Evolutionary conservation across 345 rosid species (phyloP).

Genomic region (Euphorbia tirucalli): DNA sequence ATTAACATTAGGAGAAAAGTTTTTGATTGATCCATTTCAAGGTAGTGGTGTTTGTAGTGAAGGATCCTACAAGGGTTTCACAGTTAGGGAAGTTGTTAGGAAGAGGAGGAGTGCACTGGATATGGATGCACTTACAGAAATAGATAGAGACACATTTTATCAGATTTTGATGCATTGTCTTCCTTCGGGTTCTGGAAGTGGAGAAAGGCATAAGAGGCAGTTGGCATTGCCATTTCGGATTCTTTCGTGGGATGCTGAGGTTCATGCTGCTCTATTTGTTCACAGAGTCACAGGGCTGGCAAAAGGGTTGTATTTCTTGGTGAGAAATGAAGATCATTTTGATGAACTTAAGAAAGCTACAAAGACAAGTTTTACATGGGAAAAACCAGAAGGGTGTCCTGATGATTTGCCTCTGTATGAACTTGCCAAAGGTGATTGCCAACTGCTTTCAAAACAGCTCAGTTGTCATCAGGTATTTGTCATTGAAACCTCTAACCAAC

Average conservation of each 20-base stretch:
- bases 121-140: constrained; percentile 69
- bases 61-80: constrained; percentile 46
- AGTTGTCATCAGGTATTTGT: constrained; percentile 83
- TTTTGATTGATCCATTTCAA: constrained; percentile 38
- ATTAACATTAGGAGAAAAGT: constrained; percentile 23
- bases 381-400: constrained; percentile 78
- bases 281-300: constrained; percentile 71
- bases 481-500: not conserved
- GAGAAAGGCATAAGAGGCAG: constrained; percentile 51
- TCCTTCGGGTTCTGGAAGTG: constrained; percentile 59
- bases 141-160: constrained; percentile 61
- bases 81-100: constrained; percentile 59
- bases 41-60: constrained; percentile 47
- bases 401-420: constrained; percentile 58
- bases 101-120: constrained; percentile 90
- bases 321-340: constrained; percentile 82
- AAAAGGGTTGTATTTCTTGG: constrained; percentile 75
- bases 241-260: constrained; percentile 86
- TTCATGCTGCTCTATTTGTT: constrained; percentile 83
- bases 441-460: constrained; percentile 57
- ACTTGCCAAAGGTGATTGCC: constrained; percentile 59
- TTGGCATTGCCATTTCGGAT: constrained; percentile 68
- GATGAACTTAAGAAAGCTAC: constrained; percentile 50
- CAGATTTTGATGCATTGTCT: constrained; percentile 85
- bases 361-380: constrained; percentile 65